Base-by-base conservation (phyloP, 1,284 basidiomycete genomes). In the Cryptococcus sp. region DNA sequence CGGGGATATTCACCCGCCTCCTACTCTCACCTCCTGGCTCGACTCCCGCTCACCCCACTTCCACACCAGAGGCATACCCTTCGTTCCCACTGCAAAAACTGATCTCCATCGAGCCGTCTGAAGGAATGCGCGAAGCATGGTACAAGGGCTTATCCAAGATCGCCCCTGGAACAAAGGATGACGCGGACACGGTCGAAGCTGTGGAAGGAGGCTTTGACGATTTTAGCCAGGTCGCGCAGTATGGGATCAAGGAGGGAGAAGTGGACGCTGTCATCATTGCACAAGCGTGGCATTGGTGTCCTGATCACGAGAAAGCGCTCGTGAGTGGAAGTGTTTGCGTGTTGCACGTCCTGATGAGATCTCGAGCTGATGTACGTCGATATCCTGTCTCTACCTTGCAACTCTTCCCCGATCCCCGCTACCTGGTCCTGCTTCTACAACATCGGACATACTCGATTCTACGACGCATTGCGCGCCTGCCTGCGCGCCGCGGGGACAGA, bases 1-100 rank as follows among this genome's bases (percentile, higher is more conserved):
- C 79, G 0, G 81, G 81, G 27, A 77, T 82, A 60, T 81, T 81
- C 63, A 71, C 76, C 0, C 71, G 79, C 6, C 70, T 78, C 16
- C 64, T 82, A 38, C 64, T 81, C 23, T 43, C 62, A 2, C 69
- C 77, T 0, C 75, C 77, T 0, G 30, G 8, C 7, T 8, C 30
- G 13, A 8, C 13, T 35, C 30, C 30, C 30, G 30, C 30, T 4
- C 30, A 35, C 30, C 30, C 30, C 4, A 10, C 30, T 35, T 35
- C 30, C 8, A 53, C 55, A 0, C n/a, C 62, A 3, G 62, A 51
- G 2, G 41, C 16, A 8, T 79, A 78, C 40, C 77, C 76, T 0
- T 27, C 53, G 6, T 75, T 75, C 60, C 48, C 62, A 17, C 62
- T 81, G n/a, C 38, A 57, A 16, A 63, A 61, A 6, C 61, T 81